Evolutionary conservation across 2,329 filamentous ascomycete species (phyloP).

Genomic region (Penicillium sp.): DNA sequence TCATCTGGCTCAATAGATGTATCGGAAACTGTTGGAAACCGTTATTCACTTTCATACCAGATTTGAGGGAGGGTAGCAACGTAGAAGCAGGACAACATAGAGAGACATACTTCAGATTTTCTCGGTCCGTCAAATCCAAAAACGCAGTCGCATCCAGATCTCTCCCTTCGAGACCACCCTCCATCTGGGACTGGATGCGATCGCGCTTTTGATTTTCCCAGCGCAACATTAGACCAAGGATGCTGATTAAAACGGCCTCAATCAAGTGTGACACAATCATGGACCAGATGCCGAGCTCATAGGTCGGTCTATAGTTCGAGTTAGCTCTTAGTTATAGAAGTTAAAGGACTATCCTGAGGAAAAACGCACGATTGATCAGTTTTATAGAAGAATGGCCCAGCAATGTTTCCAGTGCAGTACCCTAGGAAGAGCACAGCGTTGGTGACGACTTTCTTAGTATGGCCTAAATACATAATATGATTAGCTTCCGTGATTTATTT

Average conservation of each 20-base stretch:
- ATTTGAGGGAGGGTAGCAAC: background rate
- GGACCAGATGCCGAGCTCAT: slow-evolving; percentile 47
- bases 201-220: slow-evolving; percentile 46
- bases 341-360: background rate
- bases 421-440: slow-evolving; percentile 54
- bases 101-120: slow-evolving; percentile 41
- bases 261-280: slow-evolving; percentile 50
- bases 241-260: slow-evolving; percentile 42
- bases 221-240: slow-evolving; percentile 42
- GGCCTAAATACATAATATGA: slow-evolving; percentile 30
- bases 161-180: slow-evolving; percentile 40
- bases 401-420: slow-evolving; percentile 54
- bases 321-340: background rate
- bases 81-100: background rate
- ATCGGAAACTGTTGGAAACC: slow-evolving; percentile 10
- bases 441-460: slow-evolving; percentile 58
- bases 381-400: slow-evolving; percentile 56
- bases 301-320: slow-evolving; percentile 33
- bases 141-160: slow-evolving; percentile 46
- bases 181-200: slow-evolving; percentile 40
- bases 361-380: slow-evolving; percentile 39
- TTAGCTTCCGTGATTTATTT: too few species aligned
- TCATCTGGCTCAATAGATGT: slow-evolving; percentile 6
- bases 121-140: slow-evolving; percentile 47
- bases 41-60: background rate